A percentile compares a stretch with the other conserved stretches of the same genome.
These are phyloP conservation scores for Neurospora tetraspora DNA, from an alignment of 495 filamentous ascomycete species.

Conservation along the genomic window DNA sequence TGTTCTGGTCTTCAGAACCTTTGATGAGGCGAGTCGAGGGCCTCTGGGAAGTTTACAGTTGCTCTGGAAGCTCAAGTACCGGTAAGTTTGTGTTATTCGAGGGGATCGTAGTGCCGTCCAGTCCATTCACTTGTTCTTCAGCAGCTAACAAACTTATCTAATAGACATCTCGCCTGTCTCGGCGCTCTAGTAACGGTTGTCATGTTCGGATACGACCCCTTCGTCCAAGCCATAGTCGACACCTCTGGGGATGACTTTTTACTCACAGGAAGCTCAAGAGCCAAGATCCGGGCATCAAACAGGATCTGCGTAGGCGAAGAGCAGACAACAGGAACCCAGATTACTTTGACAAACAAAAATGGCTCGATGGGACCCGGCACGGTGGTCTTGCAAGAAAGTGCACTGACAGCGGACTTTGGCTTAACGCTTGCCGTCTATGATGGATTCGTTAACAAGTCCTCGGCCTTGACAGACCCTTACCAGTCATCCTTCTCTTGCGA, in stretches of 20 bases:
- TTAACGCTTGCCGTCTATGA: neutral
- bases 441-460: neutral
- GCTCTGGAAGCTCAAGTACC: neutral
- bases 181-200: neutral
- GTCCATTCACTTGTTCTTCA: neutral
- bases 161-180: neutral
- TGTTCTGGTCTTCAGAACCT: neutral
- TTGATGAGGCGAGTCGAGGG: neutral
- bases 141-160: neutral
- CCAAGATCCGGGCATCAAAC: neutral
- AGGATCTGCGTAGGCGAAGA: neutral
- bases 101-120: too few species aligned
- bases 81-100: neutral
- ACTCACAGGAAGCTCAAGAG: neutral
- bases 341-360: neutral
- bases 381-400: neutral
- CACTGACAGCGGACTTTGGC: neutral
- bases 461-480: neutral
- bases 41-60: neutral
- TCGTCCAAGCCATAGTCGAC: neutral
- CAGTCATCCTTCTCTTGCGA: neutral
- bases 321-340: neutral
- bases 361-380: neutral
- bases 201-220: neutral
- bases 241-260: neutral